Evolutionary conservation across 73 alveolate species (phyloP), one percentile per base, ranked within the genome.

Genomic region (Paramecium sonneborni): DNA sequence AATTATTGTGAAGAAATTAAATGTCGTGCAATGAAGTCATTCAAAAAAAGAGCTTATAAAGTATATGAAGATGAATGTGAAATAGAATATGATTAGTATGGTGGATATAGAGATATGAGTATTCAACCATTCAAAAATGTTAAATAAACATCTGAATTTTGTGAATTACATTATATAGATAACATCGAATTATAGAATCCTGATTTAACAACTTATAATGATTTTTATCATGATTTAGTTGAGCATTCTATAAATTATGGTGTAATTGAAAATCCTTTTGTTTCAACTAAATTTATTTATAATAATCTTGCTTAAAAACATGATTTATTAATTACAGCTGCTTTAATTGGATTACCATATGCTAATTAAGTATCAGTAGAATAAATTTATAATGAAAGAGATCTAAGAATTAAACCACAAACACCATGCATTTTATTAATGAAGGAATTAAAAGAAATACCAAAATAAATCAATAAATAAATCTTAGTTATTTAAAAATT

Each of bases 171-270:
- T 55, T 97, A 97, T 92, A 95, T 92, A 21, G 30, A 62, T 67
- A 43, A 18, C 20, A 15, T n/a, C n/a, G n/a, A n/a, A n/a, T 1
- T 52, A 58, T n/a, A 48, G 23, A 32, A 24, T 67, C 44, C 68
- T 52, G 9, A 67, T 30, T 26, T 30, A 67, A 67, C 92, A 12
- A 20, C 39, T n/a, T 52, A 86, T 10, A 91, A 85, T 76, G 62
- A 57, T 20, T 93, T 97, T 91, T 96, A 98, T 98, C 69, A 56
- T 12, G 98, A 97, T 72, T 97, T 92, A 57, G 98, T 98, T 11
- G 94, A 93, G 10, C 95, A 94, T 93, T 62, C 96, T 48, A 68
- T 95, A 35, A 26, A 26, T 5, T 26, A 86, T 30, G 84, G 92
- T 44, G 15, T 85, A 32, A 35, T 85, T 92, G 79, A 74, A 41